Evolutionary conservation across 2,329 filamentous ascomycete genomes (phyloP).

Genomic region (Monilinia vaccinii-corymbosi): DNA sequence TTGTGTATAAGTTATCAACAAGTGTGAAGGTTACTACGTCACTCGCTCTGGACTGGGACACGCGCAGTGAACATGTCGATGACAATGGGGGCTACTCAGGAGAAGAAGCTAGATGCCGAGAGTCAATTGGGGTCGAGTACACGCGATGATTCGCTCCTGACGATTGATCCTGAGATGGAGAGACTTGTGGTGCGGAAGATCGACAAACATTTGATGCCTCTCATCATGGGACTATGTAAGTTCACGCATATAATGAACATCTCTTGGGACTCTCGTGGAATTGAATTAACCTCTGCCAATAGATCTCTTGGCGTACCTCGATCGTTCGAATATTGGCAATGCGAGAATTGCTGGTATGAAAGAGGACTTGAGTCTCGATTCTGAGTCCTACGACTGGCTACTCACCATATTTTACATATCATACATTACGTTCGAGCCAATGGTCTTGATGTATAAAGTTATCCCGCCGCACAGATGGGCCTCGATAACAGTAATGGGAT

Average conservation of each 20-base stretch:
- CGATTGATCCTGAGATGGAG: constrained; percentile 31
- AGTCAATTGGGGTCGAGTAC: not conserved
- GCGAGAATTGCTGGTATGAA: constrained; percentile 45
- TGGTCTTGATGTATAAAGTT: constrained; percentile 32
- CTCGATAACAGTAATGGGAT: constrained; percentile 28
- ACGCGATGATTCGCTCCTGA: not conserved
- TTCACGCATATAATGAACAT: not conserved
- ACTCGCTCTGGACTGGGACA: not conserved
- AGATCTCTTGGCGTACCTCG: constrained; percentile 40
- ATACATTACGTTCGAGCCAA: constrained; percentile 34
- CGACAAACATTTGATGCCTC: constrained; percentile 46
- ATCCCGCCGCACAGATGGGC: constrained; percentile 32
- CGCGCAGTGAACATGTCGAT: not conserved
- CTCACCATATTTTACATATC: constrained; percentile 34
- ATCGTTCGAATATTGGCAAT: constrained; percentile 45
- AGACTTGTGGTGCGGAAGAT: constrained; percentile 45
- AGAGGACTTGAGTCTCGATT: constrained; percentile 38
- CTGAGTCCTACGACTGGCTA: constrained; percentile 34
- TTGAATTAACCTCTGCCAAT: not conserved
- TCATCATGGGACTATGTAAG: constrained; percentile 19
- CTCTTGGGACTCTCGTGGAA: not conserved
- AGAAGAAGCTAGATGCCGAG: not conserved
- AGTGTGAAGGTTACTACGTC: not conserved
- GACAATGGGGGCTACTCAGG: not conserved
- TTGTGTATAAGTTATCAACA: not conserved